phyloP scores from a whole-genome alignment of 2,329 filamentous ascomycete genomes.

The Dactylellina haptotyla region DNA sequence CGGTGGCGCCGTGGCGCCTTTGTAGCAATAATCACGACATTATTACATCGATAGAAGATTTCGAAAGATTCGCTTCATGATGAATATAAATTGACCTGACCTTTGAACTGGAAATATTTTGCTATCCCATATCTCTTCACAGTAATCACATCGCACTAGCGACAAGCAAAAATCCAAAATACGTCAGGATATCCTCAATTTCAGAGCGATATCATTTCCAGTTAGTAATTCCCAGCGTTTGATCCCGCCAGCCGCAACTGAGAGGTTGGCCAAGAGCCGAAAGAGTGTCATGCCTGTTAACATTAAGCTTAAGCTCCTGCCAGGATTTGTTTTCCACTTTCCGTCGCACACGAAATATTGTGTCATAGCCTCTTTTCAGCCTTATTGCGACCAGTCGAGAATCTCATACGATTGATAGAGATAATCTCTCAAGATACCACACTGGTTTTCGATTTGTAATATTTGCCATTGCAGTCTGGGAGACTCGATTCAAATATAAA shows the following conservation, averaged over 20 bases:
- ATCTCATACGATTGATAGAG: not conserved
- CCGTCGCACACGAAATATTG: not conserved
- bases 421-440: not conserved
- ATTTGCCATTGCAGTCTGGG: not conserved
- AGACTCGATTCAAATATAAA: not conserved
- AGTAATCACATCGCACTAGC: no score
- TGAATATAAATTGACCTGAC: not conserved
- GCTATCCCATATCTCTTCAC: not conserved
- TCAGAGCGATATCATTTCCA: not conserved
- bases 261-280: constrained; percentile 2
- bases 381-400: constrained; percentile 9
- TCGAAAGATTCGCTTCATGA: not conserved
- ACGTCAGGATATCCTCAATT: no score
- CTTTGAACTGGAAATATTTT: not conserved
- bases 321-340: not conserved
- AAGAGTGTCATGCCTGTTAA: not conserved
- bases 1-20: no score
- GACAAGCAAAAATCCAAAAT: no score
- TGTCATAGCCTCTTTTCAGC: constrained; percentile 17
- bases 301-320: constrained; percentile 23
- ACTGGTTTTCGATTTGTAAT: no score
- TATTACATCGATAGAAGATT: not conserved
- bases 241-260: no score
- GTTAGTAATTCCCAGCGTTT: no score
- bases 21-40: not conserved